Evolutionary conservation across 148 eudicot genomes (phyloP), one percentile per base, ranked within the genome.

Genomic region (Rhododendron griersonianum): DNA sequence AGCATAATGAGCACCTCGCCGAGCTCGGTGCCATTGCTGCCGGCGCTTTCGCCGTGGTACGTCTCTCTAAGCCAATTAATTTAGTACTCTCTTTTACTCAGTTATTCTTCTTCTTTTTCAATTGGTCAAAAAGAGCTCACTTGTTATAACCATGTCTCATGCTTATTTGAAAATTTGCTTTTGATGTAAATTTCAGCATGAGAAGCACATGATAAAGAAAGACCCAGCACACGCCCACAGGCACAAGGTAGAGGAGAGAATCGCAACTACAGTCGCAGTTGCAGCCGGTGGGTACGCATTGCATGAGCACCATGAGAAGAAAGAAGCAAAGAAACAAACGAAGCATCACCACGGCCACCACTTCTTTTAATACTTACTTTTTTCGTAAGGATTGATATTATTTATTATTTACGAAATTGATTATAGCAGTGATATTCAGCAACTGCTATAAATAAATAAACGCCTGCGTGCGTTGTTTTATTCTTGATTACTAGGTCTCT

Each of bases 301-400:
- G 83, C 94, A 92, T 47, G 95, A 93, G 89, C 92, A 90, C 71
- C 94, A 92, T 82, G 88, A 92, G 88, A 91, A 90, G 92, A 90
- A 93, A 85, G 93, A 92, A 81, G 91, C 91, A 11, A 91, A 89
- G 87, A 83, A 90, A 2, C 89, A 92, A 61, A 91, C 84, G 82
- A 89, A 90, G 86, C 71, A 92, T 33, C 91, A 91, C 80, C 92
- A 90, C 87, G 90, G 86, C 88, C 86, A 65, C 14, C 71, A 65
- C 30, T 65, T 65, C 71, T 65, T 65, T n/a, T 65, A 65, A n/a
- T 65, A 3, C 18, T 63, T 21, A 7, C 9, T 5, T 7, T 19
- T 19, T 21, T 59, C 5, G 19, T 59, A 5, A 5, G 44, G 23
- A 59, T 18, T 1, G 9, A 21, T 59, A 19, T 7, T 59, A 18